Evolutionary conservation across 2,329 filamentous ascomycete species (phyloP).

Genomic region (Tolypocladium capitatum): DNA sequence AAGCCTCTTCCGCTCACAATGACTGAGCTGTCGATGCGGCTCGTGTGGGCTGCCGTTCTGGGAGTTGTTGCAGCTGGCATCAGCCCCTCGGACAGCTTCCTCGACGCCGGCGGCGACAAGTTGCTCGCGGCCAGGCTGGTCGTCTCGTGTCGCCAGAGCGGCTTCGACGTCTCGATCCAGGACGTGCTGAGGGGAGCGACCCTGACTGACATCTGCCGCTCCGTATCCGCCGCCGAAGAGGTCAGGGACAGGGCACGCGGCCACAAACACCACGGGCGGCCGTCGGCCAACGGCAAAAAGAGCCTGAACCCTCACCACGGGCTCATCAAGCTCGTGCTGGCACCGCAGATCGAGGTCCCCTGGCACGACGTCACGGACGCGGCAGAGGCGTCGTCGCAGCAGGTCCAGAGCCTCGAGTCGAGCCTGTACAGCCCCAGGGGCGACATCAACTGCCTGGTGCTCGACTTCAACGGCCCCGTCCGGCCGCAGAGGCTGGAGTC

Average conservation of each 20-base stretch:
- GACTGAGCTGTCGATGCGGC: slow-evolving; percentile 32
- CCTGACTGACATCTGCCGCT: slow-evolving; percentile 32
- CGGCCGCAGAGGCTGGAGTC: slow-evolving; percentile 29
- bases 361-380: slow-evolving; percentile 31
- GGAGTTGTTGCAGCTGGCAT: slow-evolving; percentile 25
- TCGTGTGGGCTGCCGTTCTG: slow-evolving; percentile 33
- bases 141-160: slow-evolving; percentile 28
- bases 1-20: slow-evolving; percentile 35
- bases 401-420: slow-evolving; percentile 34
- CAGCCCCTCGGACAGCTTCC: slow-evolving; percentile 28
- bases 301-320: slow-evolving; percentile 12
- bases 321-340: slow-evolving; percentile 27
- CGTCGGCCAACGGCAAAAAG: neutral
- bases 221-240: slow-evolving; percentile 10
- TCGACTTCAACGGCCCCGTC: slow-evolving; percentile 32
- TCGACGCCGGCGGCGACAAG: slow-evolving; percentile 32
- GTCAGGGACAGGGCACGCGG: slow-evolving; percentile 2
- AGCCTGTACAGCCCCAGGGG: slow-evolving; percentile 29
- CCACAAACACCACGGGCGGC: neutral
- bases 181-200: slow-evolving; percentile 28
- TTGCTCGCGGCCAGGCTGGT: slow-evolving; percentile 31
- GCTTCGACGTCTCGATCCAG: slow-evolving; percentile 25
- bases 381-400: slow-evolving; percentile 32
- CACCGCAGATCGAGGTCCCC: slow-evolving; percentile 28
- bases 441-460: slow-evolving; percentile 33